phyloP scores from a whole-genome alignment of 768 basidiomycete species.

The Mycena capillaripes region DNA sequence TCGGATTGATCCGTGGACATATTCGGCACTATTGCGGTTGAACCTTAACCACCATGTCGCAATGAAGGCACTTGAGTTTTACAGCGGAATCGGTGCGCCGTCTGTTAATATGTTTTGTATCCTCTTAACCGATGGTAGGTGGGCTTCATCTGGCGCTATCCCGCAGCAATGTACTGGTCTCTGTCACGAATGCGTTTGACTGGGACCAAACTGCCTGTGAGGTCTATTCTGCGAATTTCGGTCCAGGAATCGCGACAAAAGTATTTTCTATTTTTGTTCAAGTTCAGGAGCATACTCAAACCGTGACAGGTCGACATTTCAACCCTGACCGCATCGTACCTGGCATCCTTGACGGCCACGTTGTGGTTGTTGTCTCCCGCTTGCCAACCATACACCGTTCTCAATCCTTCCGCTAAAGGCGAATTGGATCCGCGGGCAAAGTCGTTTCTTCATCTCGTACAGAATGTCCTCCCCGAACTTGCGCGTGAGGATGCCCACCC shows the following conservation, averaged over 20 bases:
- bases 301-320: slow-evolving; percentile 69
- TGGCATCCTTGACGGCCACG: slow-evolving; percentile 65
- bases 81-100: slow-evolving; percentile 79
- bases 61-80: slow-evolving; percentile 71
- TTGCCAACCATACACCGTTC: slow-evolving; percentile 87
- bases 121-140: slow-evolving; percentile 56
- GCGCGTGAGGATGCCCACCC: slow-evolving; percentile 63
- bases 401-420: slow-evolving; percentile 82
- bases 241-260: slow-evolving; percentile 61
- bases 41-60: slow-evolving; percentile 27
- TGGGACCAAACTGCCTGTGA: slow-evolving; percentile 84
- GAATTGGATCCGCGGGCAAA: slow-evolving; percentile 79
- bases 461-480: slow-evolving; percentile 72
- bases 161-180: slow-evolving; percentile 61
- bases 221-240: slow-evolving; percentile 77
- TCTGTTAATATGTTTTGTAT: slow-evolving; percentile 13
- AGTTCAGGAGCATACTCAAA: too few relatives aligned
- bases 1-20: slow-evolving; percentile 6
- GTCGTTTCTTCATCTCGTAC: slow-evolving; percentile 81
- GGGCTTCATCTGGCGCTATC: slow-evolving; percentile 79
- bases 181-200: slow-evolving; percentile 79
- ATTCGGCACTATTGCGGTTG: not conserved
- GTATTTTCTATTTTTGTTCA: slow-evolving; percentile 50
- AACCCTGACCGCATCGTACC: slow-evolving; percentile 60
- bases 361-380: slow-evolving; percentile 87